These are phyloP conservation scores for Paramecium tetraurelia DNA, from an alignment of 73 alveolate species.

Conservation along the genomic window DNA sequence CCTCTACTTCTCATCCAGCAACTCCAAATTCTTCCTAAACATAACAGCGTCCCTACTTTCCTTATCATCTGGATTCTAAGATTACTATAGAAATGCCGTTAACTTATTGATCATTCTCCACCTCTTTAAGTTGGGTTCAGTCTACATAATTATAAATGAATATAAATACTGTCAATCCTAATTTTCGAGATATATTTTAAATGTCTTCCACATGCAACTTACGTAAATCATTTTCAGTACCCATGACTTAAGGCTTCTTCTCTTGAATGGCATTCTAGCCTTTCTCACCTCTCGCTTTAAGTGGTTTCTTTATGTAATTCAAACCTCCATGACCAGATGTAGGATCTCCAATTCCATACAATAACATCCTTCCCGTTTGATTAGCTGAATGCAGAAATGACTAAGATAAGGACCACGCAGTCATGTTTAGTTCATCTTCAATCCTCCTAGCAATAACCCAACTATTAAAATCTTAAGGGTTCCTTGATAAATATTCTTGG, in stretches of 20 bases:
- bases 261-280: slow-evolving; percentile 72
- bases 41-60: neutral
- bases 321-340: slow-evolving; percentile 98
- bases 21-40: neutral
- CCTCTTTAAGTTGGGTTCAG: neutral
- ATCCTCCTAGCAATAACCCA: slow-evolving; percentile 83
- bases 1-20: neutral
- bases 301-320: slow-evolving; percentile 93
- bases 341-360: slow-evolving; percentile 98
- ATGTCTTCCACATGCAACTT: slow-evolving; percentile 88
- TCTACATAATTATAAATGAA: neutral
- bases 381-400: slow-evolving; percentile 80
- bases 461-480: slow-evolving; percentile 45
- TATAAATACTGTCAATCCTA: slow-evolving; percentile 52
- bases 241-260: slow-evolving; percentile 85
- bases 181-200: slow-evolving; percentile 71
- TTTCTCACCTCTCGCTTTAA: slow-evolving; percentile 66
- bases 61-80: neutral
- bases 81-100: neutral
- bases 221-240: slow-evolving; percentile 97
- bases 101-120: neutral
- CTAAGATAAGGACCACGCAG: slow-evolving; percentile 97
- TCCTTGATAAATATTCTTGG: slow-evolving; percentile 88
- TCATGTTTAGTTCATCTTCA: slow-evolving; percentile 94
- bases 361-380: slow-evolving; percentile 88